A percentile compares a stretch with the other conserved stretches of the same genome.
Evolutionary conservation across 257 asterid genomes (phyloP).

Genomic region (Ocimum tenuiflorum): DNA sequence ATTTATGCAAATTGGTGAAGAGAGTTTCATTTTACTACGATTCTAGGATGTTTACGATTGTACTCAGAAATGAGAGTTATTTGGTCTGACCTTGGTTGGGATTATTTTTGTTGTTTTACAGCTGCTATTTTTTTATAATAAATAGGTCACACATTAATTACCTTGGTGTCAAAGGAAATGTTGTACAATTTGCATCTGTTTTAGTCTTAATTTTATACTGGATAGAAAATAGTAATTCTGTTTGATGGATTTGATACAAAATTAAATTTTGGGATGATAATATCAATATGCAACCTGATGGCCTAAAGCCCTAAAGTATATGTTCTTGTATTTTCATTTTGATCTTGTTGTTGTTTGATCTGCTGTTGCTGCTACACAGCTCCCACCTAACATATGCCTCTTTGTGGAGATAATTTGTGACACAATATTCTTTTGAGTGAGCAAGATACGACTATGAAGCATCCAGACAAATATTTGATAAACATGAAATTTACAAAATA

Average conservation of each 20-base stretch:
- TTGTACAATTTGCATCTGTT: background rate
- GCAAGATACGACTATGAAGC: too few relatives aligned
- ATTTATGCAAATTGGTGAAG: background rate
- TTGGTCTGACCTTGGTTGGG: background rate
- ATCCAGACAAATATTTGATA: too few relatives aligned
- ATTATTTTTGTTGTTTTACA: background rate
- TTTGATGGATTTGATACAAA: background rate
- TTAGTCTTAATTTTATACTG: background rate
- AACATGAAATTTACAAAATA: too few relatives aligned
- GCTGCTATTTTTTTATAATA: background rate
- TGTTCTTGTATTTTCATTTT: background rate
- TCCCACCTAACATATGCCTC: too few relatives aligned
- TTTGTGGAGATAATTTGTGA: too few relatives aligned
- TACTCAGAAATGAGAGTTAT: background rate
- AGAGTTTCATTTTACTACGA: background rate
- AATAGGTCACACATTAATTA: background rate
- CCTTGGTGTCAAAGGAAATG: background rate
- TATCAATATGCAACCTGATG: background rate
- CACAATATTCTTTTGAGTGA: too few relatives aligned
- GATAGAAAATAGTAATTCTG: background rate
- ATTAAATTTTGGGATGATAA: background rate
- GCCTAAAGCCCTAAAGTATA: too few relatives aligned
- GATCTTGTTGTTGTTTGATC: background rate
- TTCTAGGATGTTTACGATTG: too few relatives aligned
- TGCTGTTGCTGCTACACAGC: too few relatives aligned